Base-by-base conservation (phyloP, 345 rosid species). In the Syzygium aqueum region DNA sequence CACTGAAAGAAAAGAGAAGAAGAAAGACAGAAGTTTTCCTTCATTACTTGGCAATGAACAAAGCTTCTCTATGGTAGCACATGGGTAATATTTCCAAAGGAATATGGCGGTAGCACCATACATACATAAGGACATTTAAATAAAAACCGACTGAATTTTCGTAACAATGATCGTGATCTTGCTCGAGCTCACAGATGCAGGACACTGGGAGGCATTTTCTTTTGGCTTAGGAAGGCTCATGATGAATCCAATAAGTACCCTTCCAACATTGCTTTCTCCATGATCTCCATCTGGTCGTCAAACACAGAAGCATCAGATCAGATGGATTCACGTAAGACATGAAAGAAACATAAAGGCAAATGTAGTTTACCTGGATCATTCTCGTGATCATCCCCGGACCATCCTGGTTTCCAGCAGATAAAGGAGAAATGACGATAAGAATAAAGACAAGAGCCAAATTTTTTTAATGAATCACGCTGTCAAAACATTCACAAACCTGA, bases 331-430 rank as follows among this genome's bases (percentile, higher is more conserved):
- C 9, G 14, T 30, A 49, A 46, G 33, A 43, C 15, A 40, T 84
- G 85, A 50, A 40, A 85, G 50, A 37, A 15, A 51, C 49, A 77
- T 21, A 37, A 19, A 51, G 27, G 28, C 22, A 54, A 19, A 86
- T 8, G 67, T 23, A 52, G 28, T n/a, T 53, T 88, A 95, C 98
- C 94, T 90, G 94, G 89, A 95, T 94, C 87, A 90, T 40, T 85
- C 86, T 88, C 16, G 98, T 94, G 88, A 95, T 91, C 91, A 87
- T 89, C 84, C 98, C 96, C 50, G 94, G 95, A 89, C 91, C 90
- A 85, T 86, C 91, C 90, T 92, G 89, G 46, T 82, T 78, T 85
- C 86, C 84, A 73, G 28, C 19, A 51, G 51, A 54, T 25, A 54
- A 67, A 33, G 22, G 22, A 53, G 52, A 53, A 52, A 56, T 52